Percentiles rank a stretch among this genome's conserved stretches.
Evolutionary conservation across 2,329 filamentous ascomycete genomes (phyloP).

Genomic region (Fusarium denticulatum): DNA sequence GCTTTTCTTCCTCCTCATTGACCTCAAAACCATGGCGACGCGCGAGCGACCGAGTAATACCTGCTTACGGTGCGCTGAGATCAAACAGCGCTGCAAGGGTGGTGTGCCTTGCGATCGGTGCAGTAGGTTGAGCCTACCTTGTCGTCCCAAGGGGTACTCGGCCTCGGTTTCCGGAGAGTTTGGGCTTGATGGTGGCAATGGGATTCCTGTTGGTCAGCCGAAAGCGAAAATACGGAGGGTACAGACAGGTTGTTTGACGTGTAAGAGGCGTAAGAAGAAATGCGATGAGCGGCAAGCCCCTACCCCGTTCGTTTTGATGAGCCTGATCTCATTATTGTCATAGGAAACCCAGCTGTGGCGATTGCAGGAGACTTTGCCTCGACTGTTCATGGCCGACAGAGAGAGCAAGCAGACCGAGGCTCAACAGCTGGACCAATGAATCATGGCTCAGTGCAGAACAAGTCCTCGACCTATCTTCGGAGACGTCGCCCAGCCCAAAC

Average conservation of each 20-base stretch:
- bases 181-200: not conserved
- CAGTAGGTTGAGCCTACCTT: not conserved
- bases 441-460: conserved; percentile 5
- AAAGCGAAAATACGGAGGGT: not conserved
- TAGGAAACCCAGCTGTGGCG: conserved; percentile 1
- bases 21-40: not conserved
- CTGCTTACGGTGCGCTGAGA: conserved; percentile 2
- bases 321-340: not conserved
- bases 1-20: not conserved
- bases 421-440: not conserved
- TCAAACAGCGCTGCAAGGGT: conserved; percentile 9
- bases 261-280: conserved; percentile 7
- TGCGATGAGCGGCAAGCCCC: not conserved
- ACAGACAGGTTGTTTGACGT: not conserved
- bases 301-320: not conserved
- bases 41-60: not conserved
- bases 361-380: not conserved
- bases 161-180: not conserved
- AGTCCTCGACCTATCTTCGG: not conserved
- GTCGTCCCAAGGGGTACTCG: not conserved
- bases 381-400: not conserved
- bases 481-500: not conserved
- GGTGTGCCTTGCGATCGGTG: not conserved
- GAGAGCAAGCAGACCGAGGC: not conserved
- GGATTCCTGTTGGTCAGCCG: not conserved